Evolutionary conservation across 2,329 filamentous ascomycete genomes (phyloP), one percentile per base, ranked within the genome.

Genomic region (Fusarium dlaminii): DNA sequence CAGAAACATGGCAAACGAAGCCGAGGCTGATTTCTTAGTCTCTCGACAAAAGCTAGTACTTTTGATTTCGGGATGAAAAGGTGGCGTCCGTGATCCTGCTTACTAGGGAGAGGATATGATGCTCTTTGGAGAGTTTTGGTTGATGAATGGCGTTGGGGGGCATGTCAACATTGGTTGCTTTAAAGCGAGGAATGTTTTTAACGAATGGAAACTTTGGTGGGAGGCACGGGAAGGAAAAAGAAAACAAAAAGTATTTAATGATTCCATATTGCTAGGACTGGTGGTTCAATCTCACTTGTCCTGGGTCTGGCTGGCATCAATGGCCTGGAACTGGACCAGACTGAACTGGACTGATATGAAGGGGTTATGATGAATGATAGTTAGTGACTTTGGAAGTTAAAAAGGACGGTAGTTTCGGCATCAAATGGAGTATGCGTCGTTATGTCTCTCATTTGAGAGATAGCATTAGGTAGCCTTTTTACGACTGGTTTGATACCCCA

Each of bases 401-500:
- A 70, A 70, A 46, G 43, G 27, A 54, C 24, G 60, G 70, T 54
- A 60, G 56, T 68, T 66, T 55, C 29, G 63, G 72, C 67, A 69
- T 74, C 55, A 30, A 63, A 52, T 70, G 72, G 60, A 75, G 72
- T 66, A 74, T 62, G 72, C 60, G 42, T 70, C 43, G 40, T 43
- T 62, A 42, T 40, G 36, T 49, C 52, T 60, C 40, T 56, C 56
- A 30, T 46, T 68, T 64, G 57, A 54, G 40, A 51, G 57, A 68
- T 20, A 29, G 55, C 39, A 46, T 62, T 73, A 76, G 68, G 51
- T 75, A 76, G 69, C 61, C 69, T 65, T 36, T 63, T 70, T 29
- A 57, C 65, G 68, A 70, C 49, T 75, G 70, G 58, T 70, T 77
- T 75, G 71, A 75, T 74, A 76, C 73, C 73, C 59, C 30, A 40